Evolutionary conservation across 441 rosid genomes (phyloP).

Genomic region (Pelargonium citronellum): DNA sequence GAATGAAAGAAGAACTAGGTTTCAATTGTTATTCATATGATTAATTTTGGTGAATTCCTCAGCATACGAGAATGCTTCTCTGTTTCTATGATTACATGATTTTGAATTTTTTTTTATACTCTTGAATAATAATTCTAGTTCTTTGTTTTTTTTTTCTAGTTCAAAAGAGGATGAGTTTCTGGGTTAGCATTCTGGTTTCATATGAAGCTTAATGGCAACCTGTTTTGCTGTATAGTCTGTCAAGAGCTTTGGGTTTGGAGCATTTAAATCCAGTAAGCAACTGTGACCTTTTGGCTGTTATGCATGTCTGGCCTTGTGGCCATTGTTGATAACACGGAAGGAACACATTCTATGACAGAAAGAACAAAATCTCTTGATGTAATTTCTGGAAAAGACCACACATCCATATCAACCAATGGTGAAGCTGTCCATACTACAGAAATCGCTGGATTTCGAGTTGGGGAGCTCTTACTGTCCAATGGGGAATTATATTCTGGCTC

Average conservation of each 20-base stretch:
- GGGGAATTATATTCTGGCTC: conserved; percentile 75
- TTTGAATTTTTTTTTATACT: background rate
- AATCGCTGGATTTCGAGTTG: conserved; percentile 51
- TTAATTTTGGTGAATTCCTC: too few species aligned
- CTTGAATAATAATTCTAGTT: background rate
- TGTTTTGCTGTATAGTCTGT: background rate
- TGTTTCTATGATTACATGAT: background rate
- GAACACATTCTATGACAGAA: conserved; percentile 46
- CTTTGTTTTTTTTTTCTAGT: background rate
- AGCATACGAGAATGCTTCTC: background rate
- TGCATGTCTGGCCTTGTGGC: conserved; percentile 89
- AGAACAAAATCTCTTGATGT: conserved; percentile 72
- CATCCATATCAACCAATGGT: conserved; percentile 41
- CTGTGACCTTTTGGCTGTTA: conserved; percentile 40
- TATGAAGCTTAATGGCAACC: background rate
- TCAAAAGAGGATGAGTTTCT: background rate
- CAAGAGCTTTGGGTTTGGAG: background rate
- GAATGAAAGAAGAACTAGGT: background rate
- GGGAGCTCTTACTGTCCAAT: conserved; percentile 51
- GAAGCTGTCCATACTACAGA: conserved; percentile 49
- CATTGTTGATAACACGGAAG: conserved; percentile 37
- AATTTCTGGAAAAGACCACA: conserved; percentile 36
- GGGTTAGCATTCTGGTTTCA: background rate
- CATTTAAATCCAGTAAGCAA: conserved; percentile 22
- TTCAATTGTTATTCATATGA: too few species aligned